phyloP scores from a whole-genome alignment of 2,329 filamentous ascomycete genomes.

The Stemphylium beticola region DNA sequence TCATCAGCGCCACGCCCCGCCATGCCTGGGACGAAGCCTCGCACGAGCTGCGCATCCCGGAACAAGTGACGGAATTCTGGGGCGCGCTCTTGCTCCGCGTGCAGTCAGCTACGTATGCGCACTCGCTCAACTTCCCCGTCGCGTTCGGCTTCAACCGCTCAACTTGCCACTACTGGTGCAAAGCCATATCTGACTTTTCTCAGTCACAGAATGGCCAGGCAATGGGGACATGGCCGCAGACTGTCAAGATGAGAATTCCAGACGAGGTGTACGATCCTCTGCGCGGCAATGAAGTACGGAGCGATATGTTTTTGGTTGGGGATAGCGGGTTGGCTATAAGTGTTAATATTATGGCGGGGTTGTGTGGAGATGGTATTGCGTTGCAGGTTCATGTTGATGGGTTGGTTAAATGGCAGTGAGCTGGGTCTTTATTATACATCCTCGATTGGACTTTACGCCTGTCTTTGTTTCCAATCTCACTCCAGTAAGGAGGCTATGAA shows the following conservation, averaged over 20 bases:
- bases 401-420: conserved; percentile 22
- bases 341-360: conserved; percentile 25
- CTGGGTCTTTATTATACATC: neutral
- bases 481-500: too few relatives aligned
- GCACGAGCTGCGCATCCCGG: conserved; percentile 25
- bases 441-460: too few relatives aligned
- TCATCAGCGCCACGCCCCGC: conserved; percentile 24
- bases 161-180: conserved; percentile 34
- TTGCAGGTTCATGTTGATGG: conserved; percentile 32
- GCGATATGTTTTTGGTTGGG: conserved; percentile 28
- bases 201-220: conserved; percentile 14
- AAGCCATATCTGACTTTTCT: conserved; percentile 16
- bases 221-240: conserved; percentile 19
- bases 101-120: conserved; percentile 22
- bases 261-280: conserved; percentile 21
- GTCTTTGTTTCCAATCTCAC: too few relatives aligned
- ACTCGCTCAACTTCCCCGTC: conserved; percentile 27
- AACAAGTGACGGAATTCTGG: conserved; percentile 13
- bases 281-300: conserved; percentile 20
- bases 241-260: conserved; percentile 21
- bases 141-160: conserved; percentile 28
- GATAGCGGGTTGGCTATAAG: conserved; percentile 24
- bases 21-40: conserved; percentile 20
- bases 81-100: conserved; percentile 25
- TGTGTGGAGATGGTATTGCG: conserved; percentile 28